Evolutionary conservation across 371 early-diverging fungal genomes (phyloP), one percentile per base, ranked within the genome.

Genomic region (Blastocladiella emersonii): DNA sequence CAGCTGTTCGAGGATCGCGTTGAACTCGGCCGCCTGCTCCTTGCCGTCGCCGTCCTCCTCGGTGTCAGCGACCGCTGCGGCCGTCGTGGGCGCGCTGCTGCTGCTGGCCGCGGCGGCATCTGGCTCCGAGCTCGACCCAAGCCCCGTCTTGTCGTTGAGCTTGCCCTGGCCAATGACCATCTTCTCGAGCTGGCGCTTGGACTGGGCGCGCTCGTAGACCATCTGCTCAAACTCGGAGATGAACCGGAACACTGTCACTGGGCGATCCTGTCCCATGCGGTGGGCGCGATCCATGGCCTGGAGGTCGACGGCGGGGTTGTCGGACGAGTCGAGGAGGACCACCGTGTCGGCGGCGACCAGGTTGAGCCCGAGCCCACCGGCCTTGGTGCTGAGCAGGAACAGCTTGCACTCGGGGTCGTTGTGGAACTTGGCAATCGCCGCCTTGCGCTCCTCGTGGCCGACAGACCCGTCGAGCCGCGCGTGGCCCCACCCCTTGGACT

Each of bases 201-300:
- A 82, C 48, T 84, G 77, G 3, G 93, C 91, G 34, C 79, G 70
- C 44, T 85, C 82, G 34, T 93, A 68, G 44, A 93, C 88, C 60
- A 83, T 85, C 56, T 81, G 78, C 68, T 95, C 98, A 35, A 93
- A 82, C 59, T 86, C 90, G 0, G 89, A 83, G 32, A 90, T 84
- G 7, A 98, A 76, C 13, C 96, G 80, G 71, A 92, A 95, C 41
- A 98, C 84, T 55, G 90, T 76, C 0, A 98, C 96, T 1, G 91
- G 91, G 53, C 84, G 86, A 21, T 84, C 89, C 68, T 98, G 98
- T 10, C 98, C 98, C 64, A 97, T 89, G 65, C 98, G 85, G 73
- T 98, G 98, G 15, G 90, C 94, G 62, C 98, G 84, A 70, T 96
- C 98, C 76, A 93, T 93, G 5, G 95, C 98, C 71, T 98, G 96